Conservation (phyloP, 2,329 filamentous ascomycete genomes). For the Coniosporium uncinatum region DNA sequence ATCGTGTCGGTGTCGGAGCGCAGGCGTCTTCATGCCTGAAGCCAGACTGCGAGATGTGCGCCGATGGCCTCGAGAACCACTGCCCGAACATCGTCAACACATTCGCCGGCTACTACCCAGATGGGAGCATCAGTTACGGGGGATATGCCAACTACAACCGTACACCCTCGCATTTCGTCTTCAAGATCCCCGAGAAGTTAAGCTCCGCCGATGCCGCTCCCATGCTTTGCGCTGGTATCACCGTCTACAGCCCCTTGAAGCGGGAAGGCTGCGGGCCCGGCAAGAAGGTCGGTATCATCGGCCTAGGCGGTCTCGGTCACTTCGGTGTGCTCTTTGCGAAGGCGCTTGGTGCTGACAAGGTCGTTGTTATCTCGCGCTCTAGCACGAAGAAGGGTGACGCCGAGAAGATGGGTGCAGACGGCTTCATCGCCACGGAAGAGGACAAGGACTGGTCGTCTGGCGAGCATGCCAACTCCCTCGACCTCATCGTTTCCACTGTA, state of each 20-base stretch:
- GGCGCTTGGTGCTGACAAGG: constrained; percentile 60
- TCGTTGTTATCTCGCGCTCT: constrained; percentile 54
- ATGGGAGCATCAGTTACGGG: constrained; percentile 61
- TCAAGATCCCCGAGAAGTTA: constrained; percentile 48
- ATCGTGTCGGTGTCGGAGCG: constrained; percentile 43
- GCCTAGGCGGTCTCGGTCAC: constrained; percentile 69
- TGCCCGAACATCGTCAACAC: constrained; percentile 43
- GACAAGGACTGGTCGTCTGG: constrained; percentile 46
- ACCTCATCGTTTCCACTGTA: constrained; percentile 49
- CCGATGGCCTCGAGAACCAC: constrained; percentile 33
- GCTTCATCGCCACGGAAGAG: constrained; percentile 46
- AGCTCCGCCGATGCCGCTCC: constrained; percentile 52
- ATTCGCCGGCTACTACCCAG: constrained; percentile 50
- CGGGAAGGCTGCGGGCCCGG: constrained; percentile 63
- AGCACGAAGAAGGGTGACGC: constrained; percentile 51
- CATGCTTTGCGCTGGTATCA: constrained; percentile 75
- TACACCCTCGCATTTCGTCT: constrained; percentile 50
- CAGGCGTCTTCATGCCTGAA: constrained; percentile 41
- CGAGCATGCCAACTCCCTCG: constrained; percentile 39
- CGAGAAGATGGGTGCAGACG: constrained; percentile 50
- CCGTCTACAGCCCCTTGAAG: constrained; percentile 63
- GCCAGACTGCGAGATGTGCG: constrained; percentile 46
- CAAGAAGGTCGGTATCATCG: constrained; percentile 63
- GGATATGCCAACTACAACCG: constrained; percentile 53
- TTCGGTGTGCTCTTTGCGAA: constrained; percentile 66